Evolutionary conservation across 176 grass and related monocot genomes (phyloP), one percentile per base, ranked within the genome.

Genomic region (Tillandsia leiboldiana): DNA sequence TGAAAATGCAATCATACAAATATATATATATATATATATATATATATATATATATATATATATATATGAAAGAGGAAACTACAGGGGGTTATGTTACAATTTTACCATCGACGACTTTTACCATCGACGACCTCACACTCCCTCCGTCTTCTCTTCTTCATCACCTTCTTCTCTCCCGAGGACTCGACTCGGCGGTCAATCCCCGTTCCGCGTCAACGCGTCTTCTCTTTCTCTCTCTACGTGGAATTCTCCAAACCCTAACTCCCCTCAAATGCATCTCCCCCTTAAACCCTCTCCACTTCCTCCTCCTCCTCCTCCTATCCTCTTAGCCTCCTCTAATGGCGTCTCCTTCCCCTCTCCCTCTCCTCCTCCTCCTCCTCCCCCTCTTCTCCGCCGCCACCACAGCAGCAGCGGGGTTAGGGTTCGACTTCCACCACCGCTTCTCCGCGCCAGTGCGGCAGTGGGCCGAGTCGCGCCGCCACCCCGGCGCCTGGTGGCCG

Each of bases 381-480:
- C 3, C 6, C 8, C 22, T 59, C 7, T 11, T 6, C 15, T 1
- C 13, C 48, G 50, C 51, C 64, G 8, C 10, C 13, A 0, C 9
- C 14, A 1, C 50, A 63, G 48, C 8, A 59, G 29, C 52, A 20
- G 51, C 73, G 12, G 73, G 70, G 26, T 69, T 97, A 50, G 82
- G 79, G 70, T 65, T 97, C 17, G 89, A 97, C 48, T 83, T 97
- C 53, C 94, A 97, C 79, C 87, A 97, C 75, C 76, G 86, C 23
- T 97, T 92, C 89, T 97, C 94, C 10, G 51, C 68, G 54, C 64
- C 79, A 53, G 86, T 90, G 62, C 75, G 86, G 8, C 50, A 28
- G 11, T 92, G 94, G 94, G 84, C 69, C 14, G 89, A 79, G 71
- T 65, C 74, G 49, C 77, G 50, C 10, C 48, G 74, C 11, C 72